Evolutionary conservation across 176 grass and related monocot genomes (phyloP).

Genomic region (Raddia distichophylla): DNA sequence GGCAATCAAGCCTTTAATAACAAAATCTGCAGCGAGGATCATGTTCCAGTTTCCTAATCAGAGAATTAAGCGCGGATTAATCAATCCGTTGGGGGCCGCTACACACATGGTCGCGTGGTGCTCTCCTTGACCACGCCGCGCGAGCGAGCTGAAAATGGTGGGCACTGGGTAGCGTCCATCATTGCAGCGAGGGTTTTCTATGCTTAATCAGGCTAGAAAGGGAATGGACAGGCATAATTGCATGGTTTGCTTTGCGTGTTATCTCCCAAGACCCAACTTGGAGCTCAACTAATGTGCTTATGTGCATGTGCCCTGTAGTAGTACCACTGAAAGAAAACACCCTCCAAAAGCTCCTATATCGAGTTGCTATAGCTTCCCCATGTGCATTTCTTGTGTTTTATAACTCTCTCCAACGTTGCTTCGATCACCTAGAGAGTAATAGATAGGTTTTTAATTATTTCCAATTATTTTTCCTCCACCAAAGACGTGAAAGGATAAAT

Average conservation of each 20-base stretch:
- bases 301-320: not conserved
- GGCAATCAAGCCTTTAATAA: not conserved
- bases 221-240: constrained; percentile 17
- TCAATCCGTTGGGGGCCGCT: not conserved
- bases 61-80: not conserved
- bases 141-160: constrained; percentile 12
- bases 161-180: not conserved
- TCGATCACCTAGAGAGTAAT: too few species aligned
- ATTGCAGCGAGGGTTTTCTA: not conserved
- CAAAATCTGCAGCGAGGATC: constrained; percentile 5
- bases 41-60: constrained; percentile 3
- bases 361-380: too few species aligned
- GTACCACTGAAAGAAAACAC: not conserved
- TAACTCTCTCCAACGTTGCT: too few species aligned
- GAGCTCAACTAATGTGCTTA: constrained; percentile 13
- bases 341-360: not conserved
- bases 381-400: too few species aligned
- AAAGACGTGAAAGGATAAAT: too few species aligned
- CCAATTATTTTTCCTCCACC: too few species aligned
- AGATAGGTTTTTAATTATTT: too few species aligned
- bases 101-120: constrained; percentile 40
- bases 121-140: constrained; percentile 27
- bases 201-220: not conserved
- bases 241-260: not conserved
- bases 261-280: constrained; percentile 26